A percentile compares a stretch with the other conserved stretches of the same genome.
Conservation (phyloP, 202 grass and related monocot species). For the Setaria italica region DNA sequence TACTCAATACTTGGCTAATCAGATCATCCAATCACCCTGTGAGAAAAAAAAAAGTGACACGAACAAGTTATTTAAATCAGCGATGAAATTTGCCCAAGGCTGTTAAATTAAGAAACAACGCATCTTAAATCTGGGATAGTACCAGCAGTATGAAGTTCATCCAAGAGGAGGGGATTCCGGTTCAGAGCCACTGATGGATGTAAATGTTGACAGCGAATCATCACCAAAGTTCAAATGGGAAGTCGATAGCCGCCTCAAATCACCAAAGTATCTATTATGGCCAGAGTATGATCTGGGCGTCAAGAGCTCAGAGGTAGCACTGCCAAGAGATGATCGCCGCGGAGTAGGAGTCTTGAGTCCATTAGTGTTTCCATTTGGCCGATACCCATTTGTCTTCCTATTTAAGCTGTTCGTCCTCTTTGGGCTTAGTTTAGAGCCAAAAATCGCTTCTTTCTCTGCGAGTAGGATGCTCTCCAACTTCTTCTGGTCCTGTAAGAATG, state of each 20-base stretch:
- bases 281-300: constrained; percentile 88
- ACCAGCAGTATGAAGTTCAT: constrained; percentile 50
- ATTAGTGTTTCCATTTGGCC: constrained; percentile 56
- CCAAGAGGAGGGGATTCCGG: constrained; percentile 76
- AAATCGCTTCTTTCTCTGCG: constrained; percentile 76
- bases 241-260: constrained; percentile 69
- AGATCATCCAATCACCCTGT: constrained; percentile 44
- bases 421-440: constrained; percentile 71
- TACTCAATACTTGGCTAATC: constrained; percentile 36
- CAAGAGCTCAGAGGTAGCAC: constrained; percentile 81
- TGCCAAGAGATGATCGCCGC: constrained; percentile 63
- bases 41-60: constrained; percentile 16
- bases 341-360: constrained; percentile 82
- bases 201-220: constrained; percentile 90
- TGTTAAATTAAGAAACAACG: constrained; percentile 12
- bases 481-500: constrained; percentile 79
- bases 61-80: constrained; percentile 15
- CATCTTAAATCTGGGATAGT: constrained; percentile 21
- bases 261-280: constrained; percentile 79
- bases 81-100: constrained; percentile 7
- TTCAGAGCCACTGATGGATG: constrained; percentile 92
- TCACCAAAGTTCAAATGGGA: constrained; percentile 79
- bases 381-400: constrained; percentile 64
- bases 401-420: constrained; percentile 70
- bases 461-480: constrained; percentile 87